Evolutionary conservation across 179 eudicot genomes (phyloP).

Genomic region (Heliamphora pulchella): DNA sequence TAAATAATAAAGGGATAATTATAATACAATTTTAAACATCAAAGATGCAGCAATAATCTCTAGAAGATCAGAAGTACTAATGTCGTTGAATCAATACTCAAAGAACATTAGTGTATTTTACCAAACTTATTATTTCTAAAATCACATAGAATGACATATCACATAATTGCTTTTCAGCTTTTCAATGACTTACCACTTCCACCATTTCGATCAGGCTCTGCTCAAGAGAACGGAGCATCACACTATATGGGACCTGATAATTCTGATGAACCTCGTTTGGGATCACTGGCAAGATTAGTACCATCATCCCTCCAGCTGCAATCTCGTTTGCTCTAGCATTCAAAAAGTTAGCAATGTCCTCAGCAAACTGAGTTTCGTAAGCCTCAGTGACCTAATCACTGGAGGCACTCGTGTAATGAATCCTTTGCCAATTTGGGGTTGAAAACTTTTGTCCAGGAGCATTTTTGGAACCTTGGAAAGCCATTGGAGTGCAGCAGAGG

Average conservation of each 20-base stretch:
- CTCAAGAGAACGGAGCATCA: slow-evolving; percentile 15
- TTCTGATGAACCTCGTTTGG: neutral
- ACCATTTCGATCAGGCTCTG: slow-evolving; percentile 28
- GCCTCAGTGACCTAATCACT: slow-evolving; percentile 37
- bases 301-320: slow-evolving; percentile 53
- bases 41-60: no score
- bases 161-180: no score
- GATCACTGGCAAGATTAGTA: slow-evolving; percentile 16
- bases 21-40: no score
- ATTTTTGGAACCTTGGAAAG: slow-evolving; percentile 36
- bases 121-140: no score
- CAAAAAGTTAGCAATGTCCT: slow-evolving; percentile 43
- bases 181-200: slow-evolving; percentile 21
- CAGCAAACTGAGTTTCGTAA: slow-evolving; percentile 39
- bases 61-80: no score
- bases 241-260: neutral
- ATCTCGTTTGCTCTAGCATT: slow-evolving; percentile 47
- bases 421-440: slow-evolving; percentile 51
- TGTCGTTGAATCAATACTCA: no score
- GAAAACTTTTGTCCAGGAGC: slow-evolving; percentile 34
- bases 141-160: no score
- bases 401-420: slow-evolving; percentile 36
- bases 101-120: no score
- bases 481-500: slow-evolving; percentile 28
- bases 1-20: no score